Base-by-base conservation (phyloP, 495 filamentous ascomycete species). In the Penicillium alfredii region DNA sequence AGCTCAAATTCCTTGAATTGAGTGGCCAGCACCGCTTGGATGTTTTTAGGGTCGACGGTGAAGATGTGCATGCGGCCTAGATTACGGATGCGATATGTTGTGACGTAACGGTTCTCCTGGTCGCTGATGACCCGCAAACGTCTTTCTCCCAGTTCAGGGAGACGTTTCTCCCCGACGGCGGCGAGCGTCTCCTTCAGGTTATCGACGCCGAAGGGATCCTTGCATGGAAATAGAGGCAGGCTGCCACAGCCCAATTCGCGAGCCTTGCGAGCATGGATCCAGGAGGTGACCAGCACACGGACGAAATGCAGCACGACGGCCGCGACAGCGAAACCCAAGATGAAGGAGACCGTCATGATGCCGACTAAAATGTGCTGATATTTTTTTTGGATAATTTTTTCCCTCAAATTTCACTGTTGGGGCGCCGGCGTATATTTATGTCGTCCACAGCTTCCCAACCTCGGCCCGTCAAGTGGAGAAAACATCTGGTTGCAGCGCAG, bases 21-120 rank as follows among this genome's bases (percentile, higher is more conserved):
- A 5, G 66, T 72, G 4, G 75, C 69, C 20, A 78, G 58, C 7
- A 77, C 41, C 16, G 74, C 69, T 47, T 73, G 66, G 11, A 76
- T 47, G 44, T 78, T 78, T 38, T 66, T 66, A 6, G 73, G 73
- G 13, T 78, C 74, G 32, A 64, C 55, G 7, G 76, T 78, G 25
- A 58, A 59, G 33, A 64, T 26, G 12, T 38, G 30, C 13, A 60
- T 42, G 17, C 47, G 46, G 28, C 58, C 59, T 16, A 60, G 31
- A 19, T 56, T 55, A 20, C 54, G 50, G 8, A 56, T 14, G 7
- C 35, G 27, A 30, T 45, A 61, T 12, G 60, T 63, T 2, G 45
- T 47, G 15, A 64, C 53, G 22, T 42, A 40, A 14, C 63, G 56
- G 20, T 51, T 47, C 30, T 64, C 54, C 12, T 38, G 42, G 0